A percentile compares a stretch with the other conserved stretches of the same genome.
These are phyloP conservation scores for Penicillium sp. DNA, from an alignment of 2,329 filamentous ascomycete genomes.

Conservation along the genomic window DNA sequence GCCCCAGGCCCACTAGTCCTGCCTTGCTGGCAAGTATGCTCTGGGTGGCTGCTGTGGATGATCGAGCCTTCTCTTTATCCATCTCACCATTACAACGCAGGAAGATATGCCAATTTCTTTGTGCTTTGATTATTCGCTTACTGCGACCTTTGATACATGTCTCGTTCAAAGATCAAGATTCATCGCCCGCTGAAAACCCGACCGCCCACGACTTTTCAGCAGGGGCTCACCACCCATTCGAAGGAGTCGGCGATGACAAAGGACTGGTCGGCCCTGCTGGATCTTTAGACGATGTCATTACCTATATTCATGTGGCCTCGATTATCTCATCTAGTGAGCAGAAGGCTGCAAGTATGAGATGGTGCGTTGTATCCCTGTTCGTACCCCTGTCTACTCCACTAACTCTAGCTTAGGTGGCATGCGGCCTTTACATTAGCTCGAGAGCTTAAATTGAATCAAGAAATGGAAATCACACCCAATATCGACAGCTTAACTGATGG, in stretches of 20 bases:
- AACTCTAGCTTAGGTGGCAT: conserved; percentile 61
- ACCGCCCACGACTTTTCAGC: conserved; percentile 70
- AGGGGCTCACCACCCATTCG: conserved; percentile 53
- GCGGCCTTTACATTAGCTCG: conserved; percentile 86
- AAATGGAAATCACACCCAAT: conserved; percentile 54
- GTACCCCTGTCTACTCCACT: conserved; percentile 1
- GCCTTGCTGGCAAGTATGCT: conserved; percentile 88
- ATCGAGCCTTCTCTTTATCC: conserved; percentile 82
- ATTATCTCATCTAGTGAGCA: conserved; percentile 92
- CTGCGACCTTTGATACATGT: conserved; percentile 84
- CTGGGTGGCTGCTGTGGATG: conserved; percentile 95
- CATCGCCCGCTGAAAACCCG: conserved; percentile 43
- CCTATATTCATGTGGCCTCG: conserved; percentile 87
- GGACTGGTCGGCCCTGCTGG: conserved; percentile 57
- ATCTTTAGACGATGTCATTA: conserved; percentile 81
- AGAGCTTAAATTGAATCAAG: conserved; percentile 81
- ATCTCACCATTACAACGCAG: conserved; percentile 76
- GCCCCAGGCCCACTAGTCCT: conserved; percentile 77
- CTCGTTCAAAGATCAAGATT: conserved; percentile 52
- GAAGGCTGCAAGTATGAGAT: conserved; percentile 87
- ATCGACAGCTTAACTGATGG: conserved; percentile 30
- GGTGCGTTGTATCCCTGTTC: conserved; percentile 47
- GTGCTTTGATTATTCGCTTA: conserved; percentile 80
- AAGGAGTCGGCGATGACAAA: conserved; percentile 57
- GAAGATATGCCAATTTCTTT: conserved; percentile 81